Conservation (phyloP, 768 basidiomycete genomes). For the Ephemerocybe angulata region DNA sequence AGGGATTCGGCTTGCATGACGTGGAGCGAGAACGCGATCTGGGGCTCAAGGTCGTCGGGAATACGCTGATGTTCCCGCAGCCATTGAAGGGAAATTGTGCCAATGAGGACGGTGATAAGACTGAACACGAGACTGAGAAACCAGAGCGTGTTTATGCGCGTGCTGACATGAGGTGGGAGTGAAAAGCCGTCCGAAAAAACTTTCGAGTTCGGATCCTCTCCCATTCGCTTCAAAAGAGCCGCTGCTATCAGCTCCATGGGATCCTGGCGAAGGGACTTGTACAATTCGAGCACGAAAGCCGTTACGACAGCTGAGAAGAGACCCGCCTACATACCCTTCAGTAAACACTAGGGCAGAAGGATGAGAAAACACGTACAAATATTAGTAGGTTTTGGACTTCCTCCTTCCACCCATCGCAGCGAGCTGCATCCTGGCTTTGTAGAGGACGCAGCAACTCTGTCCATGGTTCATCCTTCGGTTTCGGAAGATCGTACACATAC, state of each 20-base stretch:
- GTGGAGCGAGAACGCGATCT: slow-evolving; percentile 15
- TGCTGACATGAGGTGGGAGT: neutral
- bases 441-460: neutral
- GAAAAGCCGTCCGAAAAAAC: neutral
- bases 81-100: slow-evolving; percentile 21
- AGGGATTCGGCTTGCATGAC: slow-evolving; percentile 28
- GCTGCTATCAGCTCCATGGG: slow-evolving; percentile 6
- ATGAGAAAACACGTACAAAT: slow-evolving; percentile 8
- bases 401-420: slow-evolving; percentile 13
- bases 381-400: slow-evolving; percentile 14
- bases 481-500: neutral
- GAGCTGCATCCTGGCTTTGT: slow-evolving; percentile 6
- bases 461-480: neutral
- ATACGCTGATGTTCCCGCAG: slow-evolving; percentile 16
- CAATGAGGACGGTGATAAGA: slow-evolving; percentile 15
- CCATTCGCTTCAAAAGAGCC: neutral
- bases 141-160: slow-evolving; percentile 17
- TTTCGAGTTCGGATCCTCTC: neutral
- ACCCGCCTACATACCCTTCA: slow-evolving; percentile 16
- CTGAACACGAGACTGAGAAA: slow-evolving; percentile 18
- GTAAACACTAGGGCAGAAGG: neutral
- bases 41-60: slow-evolving; percentile 1
- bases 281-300: slow-evolving; percentile 24
- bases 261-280: slow-evolving; percentile 18
- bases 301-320: slow-evolving; percentile 26